phyloP scores from a whole-genome alignment of 192 early-diverging fungal species.

The Nowakowskiella sp. region DNA sequence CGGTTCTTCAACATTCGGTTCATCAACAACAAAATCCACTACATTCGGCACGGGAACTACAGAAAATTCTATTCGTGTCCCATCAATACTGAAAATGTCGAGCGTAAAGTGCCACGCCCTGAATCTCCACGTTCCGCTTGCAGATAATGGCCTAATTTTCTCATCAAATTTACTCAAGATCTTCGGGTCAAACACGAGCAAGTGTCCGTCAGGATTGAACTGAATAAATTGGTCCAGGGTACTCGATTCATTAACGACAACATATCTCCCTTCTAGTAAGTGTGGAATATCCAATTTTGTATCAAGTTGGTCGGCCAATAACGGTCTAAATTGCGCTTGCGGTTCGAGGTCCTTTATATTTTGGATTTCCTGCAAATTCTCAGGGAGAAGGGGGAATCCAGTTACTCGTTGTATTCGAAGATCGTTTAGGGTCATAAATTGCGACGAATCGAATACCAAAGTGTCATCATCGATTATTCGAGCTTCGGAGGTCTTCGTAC shows the following conservation, averaged over 20 bases:
- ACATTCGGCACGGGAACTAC: not conserved
- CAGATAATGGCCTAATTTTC: not conserved
- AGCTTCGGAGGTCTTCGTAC: not conserved
- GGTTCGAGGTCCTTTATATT: not conserved
- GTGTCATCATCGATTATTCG: not conserved
- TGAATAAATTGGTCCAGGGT: not conserved
- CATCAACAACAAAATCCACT: too few species aligned
- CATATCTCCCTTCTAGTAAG: not conserved
- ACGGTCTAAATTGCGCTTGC: not conserved
- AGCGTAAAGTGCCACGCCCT: not conserved
- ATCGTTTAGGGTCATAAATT: not conserved
- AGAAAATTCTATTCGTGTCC: not conserved
- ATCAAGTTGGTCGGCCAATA: not conserved
- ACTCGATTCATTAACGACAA: not conserved
- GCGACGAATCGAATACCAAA: not conserved
- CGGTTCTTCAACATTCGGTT: too few species aligned
- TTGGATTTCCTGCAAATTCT: not conserved
- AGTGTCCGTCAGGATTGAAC: not conserved
- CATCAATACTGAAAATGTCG: not conserved
- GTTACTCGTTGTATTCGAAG: not conserved
- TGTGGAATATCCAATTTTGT: not conserved
- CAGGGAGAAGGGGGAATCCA: not conserved
- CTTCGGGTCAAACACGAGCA: not conserved
- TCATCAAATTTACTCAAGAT: not conserved
- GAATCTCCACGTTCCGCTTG: not conserved